phyloP scores from a whole-genome alignment of 1,139 yeast species.

The Waltiozyma sp. region DNA sequence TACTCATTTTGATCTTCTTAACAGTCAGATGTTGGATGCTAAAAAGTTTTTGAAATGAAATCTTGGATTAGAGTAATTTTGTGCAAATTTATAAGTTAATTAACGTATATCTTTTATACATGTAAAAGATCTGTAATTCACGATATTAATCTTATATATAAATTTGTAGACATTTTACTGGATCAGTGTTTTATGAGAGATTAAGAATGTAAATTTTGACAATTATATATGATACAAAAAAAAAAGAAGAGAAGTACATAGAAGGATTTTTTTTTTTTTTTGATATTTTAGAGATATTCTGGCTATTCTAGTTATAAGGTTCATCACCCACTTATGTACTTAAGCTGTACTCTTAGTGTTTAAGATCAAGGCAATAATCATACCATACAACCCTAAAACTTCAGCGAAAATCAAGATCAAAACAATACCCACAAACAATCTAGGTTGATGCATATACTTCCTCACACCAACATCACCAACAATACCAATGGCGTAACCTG shows the following conservation, averaged over 20 bases:
- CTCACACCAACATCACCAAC: slow-evolving; percentile 99
- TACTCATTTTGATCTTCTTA: not conserved
- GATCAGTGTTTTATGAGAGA: no score
- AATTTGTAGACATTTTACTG: no score
- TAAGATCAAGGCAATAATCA: slow-evolving; percentile 81
- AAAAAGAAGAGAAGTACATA: not conserved
- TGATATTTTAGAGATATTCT: no score
- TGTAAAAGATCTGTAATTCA: no score
- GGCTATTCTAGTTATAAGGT: no score
- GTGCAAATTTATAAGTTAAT: no score
- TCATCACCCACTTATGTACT: no score
- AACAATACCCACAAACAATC: slow-evolving; percentile 87
- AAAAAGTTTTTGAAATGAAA: not conserved
- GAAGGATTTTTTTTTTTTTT: not conserved
- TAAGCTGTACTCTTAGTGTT: slow-evolving; percentile 76
- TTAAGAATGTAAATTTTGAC: not conserved
- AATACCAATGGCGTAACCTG: slow-evolving; percentile 97
- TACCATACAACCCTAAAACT: slow-evolving; percentile 93
- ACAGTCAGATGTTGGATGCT: not conserved
- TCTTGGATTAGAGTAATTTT: no score
- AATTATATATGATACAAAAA: not conserved
- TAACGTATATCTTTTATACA: no score
- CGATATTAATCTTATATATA: no score
- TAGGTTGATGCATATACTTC: slow-evolving; percentile 92
- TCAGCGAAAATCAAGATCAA: slow-evolving; percentile 96